Conservation (phyloP, 768 basidiomycete genomes). For the Boletus rex-veris region DNA sequence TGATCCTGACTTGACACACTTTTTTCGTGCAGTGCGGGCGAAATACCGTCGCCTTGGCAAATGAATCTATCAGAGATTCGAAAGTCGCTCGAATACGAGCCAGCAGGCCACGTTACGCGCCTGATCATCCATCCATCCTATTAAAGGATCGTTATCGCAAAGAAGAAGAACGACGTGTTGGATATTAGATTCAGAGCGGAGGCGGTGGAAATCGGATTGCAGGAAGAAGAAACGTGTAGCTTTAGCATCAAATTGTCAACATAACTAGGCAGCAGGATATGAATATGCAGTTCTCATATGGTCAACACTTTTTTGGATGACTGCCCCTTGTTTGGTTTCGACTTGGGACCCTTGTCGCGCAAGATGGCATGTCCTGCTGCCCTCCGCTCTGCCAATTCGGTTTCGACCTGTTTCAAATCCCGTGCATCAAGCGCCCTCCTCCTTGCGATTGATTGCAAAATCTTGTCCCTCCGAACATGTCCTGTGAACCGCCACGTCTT, state of each 20-base stretch:
- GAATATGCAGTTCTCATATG: neutral
- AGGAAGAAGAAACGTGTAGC: slow-evolving; percentile 17
- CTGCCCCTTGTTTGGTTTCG: neutral
- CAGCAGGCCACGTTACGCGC: slow-evolving; percentile 3
- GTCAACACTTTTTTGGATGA: slow-evolving; percentile 8
- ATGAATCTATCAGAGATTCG: slow-evolving; percentile 29
- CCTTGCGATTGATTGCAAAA: slow-evolving; percentile 48
- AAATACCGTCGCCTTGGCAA: slow-evolving; percentile 31
- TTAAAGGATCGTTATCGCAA: neutral
- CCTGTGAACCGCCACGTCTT: slow-evolving; percentile 40
- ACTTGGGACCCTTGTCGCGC: slow-evolving; percentile 15
- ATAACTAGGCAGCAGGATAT: neutral
- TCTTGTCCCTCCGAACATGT: slow-evolving; percentile 45
- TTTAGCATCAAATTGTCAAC: slow-evolving; percentile 15
- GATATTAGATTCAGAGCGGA: neutral
- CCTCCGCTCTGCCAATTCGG: slow-evolving; percentile 26
- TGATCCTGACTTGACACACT: neutral
- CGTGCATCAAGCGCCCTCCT: slow-evolving; percentile 43
- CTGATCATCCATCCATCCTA: slow-evolving; percentile 4
- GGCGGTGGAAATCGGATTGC: neutral
- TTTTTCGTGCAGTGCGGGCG: slow-evolving; percentile 12
- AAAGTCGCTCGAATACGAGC: slow-evolving; percentile 31
- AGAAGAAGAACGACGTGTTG: neutral
- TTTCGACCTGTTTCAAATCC: slow-evolving; percentile 37
- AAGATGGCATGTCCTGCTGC: slow-evolving; percentile 22